phyloP scores from a whole-genome alignment of 2,329 filamentous ascomycete species.

The Penicillium sp. region DNA sequence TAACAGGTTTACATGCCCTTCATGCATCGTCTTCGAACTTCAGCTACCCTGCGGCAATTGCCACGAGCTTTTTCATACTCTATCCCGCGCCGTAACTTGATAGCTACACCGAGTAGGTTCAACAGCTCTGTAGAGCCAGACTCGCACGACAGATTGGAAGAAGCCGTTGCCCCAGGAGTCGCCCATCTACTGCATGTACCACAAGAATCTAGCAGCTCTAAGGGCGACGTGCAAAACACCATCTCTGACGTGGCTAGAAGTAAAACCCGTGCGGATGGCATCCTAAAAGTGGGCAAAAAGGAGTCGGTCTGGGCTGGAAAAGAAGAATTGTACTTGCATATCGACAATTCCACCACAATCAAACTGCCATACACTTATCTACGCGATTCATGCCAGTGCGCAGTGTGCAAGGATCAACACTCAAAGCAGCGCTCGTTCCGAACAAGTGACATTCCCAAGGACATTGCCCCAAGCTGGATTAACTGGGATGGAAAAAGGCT shows the following conservation, averaged over 20 bases:
- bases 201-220: neutral
- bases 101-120: conserved; percentile 6
- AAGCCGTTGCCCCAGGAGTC: neutral
- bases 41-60: conserved; percentile 6
- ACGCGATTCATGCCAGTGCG: conserved; percentile 57
- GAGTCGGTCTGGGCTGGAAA: neutral
- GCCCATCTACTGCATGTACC: neutral
- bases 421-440: conserved; percentile 64
- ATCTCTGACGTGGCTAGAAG: neutral
- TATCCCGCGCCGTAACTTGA: conserved; percentile 9
- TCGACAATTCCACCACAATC: neutral
- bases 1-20: neutral
- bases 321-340: conserved; percentile 3
- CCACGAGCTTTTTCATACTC: conserved; percentile 4
- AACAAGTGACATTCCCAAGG: conserved; percentile 59
- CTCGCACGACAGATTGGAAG: neutral
- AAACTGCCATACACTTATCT: conserved; percentile 30
- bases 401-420: conserved; percentile 53
- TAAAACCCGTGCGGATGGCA: neutral
- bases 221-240: neutral
- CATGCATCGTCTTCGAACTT: conserved; percentile 11
- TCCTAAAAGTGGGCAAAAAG: neutral
- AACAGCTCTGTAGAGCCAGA: neutral
- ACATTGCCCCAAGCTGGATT: conserved; percentile 43
- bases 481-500: conserved; percentile 44